Evolutionary conservation across 495 filamentous ascomycete genomes (phyloP).

Genomic region (Penicillium malachiteum): DNA sequence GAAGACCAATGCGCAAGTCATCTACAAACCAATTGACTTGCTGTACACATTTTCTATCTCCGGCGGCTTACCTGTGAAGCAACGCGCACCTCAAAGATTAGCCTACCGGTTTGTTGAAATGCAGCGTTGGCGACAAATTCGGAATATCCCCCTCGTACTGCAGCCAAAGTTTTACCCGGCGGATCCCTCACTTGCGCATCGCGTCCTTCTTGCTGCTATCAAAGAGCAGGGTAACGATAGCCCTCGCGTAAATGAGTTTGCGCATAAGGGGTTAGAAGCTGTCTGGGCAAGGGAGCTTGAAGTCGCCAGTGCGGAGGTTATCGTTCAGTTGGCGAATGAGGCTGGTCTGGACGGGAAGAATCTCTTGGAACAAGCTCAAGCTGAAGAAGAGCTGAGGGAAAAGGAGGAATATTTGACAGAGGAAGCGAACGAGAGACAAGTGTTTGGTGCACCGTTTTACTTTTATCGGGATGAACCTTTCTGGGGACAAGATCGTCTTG

Average conservation of each 20-base stretch:
- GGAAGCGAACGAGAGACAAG: background rate
- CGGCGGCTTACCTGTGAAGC: background rate
- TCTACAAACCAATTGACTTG: background rate
- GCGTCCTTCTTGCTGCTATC: slow-evolving; percentile 17
- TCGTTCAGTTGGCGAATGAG: slow-evolving; percentile 1
- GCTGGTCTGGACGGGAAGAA: background rate
- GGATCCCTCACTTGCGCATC: slow-evolving; percentile 19
- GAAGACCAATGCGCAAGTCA: background rate
- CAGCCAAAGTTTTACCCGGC: slow-evolving; percentile 19
- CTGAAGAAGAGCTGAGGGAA: background rate
- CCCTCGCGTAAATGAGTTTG: background rate
- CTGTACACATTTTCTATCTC: background rate
- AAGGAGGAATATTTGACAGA: background rate
- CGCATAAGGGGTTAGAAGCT: background rate
- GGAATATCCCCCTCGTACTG: slow-evolving; percentile 12
- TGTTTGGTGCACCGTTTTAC: slow-evolving; percentile 1
- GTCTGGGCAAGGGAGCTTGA: slow-evolving; percentile 3
- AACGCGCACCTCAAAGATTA: background rate
- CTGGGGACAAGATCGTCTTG: slow-evolving; percentile 1
- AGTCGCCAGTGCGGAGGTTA: background rate
- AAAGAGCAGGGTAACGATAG: slow-evolving; percentile 6
- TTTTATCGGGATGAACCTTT: background rate
- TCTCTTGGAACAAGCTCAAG: background rate
- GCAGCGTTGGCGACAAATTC: slow-evolving; percentile 18
- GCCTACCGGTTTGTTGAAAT: slow-evolving; percentile 9